These are phyloP conservation scores for Cicer yamashitae DNA, from an alignment of 306 rosid genomes.

Conservation along the genomic window DNA sequence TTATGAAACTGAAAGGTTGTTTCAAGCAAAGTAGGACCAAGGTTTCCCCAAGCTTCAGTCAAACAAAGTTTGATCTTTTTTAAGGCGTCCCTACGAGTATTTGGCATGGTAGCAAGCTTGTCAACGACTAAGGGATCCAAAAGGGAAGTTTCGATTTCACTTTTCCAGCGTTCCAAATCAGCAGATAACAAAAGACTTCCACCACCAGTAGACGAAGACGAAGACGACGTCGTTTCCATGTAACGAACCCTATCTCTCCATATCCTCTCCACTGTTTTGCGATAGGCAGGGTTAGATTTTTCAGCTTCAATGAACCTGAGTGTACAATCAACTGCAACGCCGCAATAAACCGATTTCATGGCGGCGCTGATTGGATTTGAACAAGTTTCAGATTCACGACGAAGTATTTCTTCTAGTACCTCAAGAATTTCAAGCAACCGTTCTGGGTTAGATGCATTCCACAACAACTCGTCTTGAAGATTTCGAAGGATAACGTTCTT, in stretches of 20 bases:
- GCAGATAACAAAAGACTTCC: slow-evolving; percentile 1
- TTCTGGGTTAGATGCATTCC: slow-evolving; percentile 42
- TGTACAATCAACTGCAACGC: slow-evolving; percentile 67
- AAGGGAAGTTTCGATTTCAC: slow-evolving; percentile 53
- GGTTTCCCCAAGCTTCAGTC: slow-evolving; percentile 45
- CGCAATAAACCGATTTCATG: slow-evolving; percentile 59
- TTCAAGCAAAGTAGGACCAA: slow-evolving; percentile 48
- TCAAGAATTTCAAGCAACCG: slow-evolving; percentile 52
- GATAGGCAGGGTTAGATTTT: slow-evolving; percentile 24
- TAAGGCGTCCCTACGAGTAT: slow-evolving; percentile 54
- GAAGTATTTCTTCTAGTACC: slow-evolving; percentile 47
- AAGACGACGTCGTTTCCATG: neutral
- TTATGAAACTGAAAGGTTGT: too few relatives aligned
- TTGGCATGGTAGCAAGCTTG: slow-evolving; percentile 33
- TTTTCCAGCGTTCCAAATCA: slow-evolving; percentile 50
- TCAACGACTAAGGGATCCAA: slow-evolving; percentile 25
- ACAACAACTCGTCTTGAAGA: slow-evolving; percentile 42
- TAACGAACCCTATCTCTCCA: slow-evolving; percentile 53
- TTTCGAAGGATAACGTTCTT: slow-evolving; percentile 36
- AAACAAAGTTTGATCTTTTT: slow-evolving; percentile 39
- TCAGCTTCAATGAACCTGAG: slow-evolving; percentile 46
- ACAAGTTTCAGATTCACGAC: neutral
- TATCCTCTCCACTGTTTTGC: slow-evolving; percentile 53
- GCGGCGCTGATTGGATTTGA: slow-evolving; percentile 26
- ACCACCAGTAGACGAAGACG: neutral